Evolutionary conservation across 2,329 filamentous ascomycete genomes (phyloP).

Genomic region (Colletotrichum trifolii): DNA sequence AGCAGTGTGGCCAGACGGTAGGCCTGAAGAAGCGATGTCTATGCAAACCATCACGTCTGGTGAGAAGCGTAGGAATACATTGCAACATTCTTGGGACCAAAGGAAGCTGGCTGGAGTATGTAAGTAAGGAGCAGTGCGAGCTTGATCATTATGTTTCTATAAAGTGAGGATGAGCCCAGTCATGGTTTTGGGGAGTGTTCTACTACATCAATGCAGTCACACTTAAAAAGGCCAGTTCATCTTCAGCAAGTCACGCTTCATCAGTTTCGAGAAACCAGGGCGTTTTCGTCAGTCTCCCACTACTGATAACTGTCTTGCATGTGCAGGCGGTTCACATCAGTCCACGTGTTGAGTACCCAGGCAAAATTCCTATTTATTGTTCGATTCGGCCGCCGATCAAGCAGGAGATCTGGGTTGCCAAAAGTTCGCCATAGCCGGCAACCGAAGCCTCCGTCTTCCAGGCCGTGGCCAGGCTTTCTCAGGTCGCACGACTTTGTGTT

Average conservation of each 20-base stretch:
- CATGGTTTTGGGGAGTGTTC: too few species aligned
- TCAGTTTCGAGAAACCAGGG: not conserved
- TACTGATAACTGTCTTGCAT: slow-evolving; percentile 12
- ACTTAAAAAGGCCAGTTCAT: too few species aligned
- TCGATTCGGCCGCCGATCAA: not conserved
- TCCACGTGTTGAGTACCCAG: not conserved
- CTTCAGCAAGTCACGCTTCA: not conserved
- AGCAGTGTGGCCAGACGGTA: too few species aligned
- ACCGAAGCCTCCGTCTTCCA: not conserved
- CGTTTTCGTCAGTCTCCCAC: not conserved
- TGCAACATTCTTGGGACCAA: not conserved
- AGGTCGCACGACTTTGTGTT: slow-evolving; percentile 6
- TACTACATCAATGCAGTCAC: too few species aligned
- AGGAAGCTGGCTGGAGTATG: not conserved
- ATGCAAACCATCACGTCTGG: slow-evolving; percentile 4
- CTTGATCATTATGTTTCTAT: too few species aligned
- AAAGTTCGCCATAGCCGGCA: slow-evolving; percentile 5
- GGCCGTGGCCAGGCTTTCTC: not conserved
- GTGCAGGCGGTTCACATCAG: slow-evolving; percentile 7
- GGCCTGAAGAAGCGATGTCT: not conserved
- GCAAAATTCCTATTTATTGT: slow-evolving; percentile 9
- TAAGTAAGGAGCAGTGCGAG: too few species aligned
- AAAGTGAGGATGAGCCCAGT: too few species aligned
- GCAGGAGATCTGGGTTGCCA: slow-evolving; percentile 4
- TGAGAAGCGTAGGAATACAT: not conserved